Conservation (phyloP, 441 rosid species). For the Brassica balearica region DNA sequence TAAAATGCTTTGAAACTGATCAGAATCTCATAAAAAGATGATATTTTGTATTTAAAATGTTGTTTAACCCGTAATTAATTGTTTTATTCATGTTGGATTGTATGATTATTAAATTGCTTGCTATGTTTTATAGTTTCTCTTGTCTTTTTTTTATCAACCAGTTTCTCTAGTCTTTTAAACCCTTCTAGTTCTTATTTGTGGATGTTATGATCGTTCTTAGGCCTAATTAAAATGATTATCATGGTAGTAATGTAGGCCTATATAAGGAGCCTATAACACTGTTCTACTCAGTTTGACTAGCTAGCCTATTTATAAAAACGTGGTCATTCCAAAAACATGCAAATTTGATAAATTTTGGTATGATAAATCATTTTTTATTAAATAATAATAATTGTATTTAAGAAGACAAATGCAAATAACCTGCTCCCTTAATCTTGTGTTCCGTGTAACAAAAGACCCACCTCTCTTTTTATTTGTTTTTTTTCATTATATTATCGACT, state of each 20-base stretch:
- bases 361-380: constrained; percentile 10
- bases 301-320: not conserved
- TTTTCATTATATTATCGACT: not conserved
- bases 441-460: constrained; percentile 38
- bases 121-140: not conserved
- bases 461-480: constrained; percentile 1
- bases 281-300: not conserved
- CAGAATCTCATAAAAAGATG: not conserved
- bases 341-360: not conserved
- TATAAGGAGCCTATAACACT: not conserved
- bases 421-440: constrained; percentile 40
- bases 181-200: not conserved
- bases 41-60: too few species aligned
- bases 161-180: not conserved
- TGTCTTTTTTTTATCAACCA: not conserved
- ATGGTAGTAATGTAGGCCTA: constrained; percentile 3
- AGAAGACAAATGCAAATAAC: constrained; percentile 36
- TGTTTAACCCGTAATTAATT: not conserved
- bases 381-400: constrained; percentile 9
- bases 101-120: not conserved
- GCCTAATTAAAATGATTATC: not conserved
- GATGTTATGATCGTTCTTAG: not conserved
- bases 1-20: not conserved
- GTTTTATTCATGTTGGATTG: not conserved
- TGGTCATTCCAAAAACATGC: not conserved